Percentiles rank a stretch among this genome's conserved stretches.
These are phyloP conservation scores for Phallus indusiatus DNA, from an alignment of 768 basidiomycete species.

Conservation along the genomic window DNA sequence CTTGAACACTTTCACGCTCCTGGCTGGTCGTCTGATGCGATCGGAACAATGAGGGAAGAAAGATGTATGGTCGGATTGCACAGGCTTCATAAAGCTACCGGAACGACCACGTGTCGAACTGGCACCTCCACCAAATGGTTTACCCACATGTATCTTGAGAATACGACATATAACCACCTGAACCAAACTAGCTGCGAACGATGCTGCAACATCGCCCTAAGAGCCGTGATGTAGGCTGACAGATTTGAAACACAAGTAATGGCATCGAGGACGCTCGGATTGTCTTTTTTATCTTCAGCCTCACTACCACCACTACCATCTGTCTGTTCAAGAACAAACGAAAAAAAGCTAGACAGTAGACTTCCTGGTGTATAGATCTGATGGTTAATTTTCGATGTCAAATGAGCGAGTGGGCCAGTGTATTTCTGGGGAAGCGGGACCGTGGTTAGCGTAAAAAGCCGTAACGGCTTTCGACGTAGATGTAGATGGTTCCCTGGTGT, in stretches of 20 bases:
- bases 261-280: too few relatives aligned
- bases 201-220: slow-evolving; percentile 66
- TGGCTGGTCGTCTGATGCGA: too few relatives aligned
- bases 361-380: slow-evolving; percentile 4
- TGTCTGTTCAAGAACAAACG: too few relatives aligned
- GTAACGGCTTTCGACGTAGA: slow-evolving; percentile 16
- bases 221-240: slow-evolving; percentile 42
- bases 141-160: slow-evolving; percentile 89
- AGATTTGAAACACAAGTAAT: too few relatives aligned
- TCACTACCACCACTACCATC: too few relatives aligned
- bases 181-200: slow-evolving; percentile 80
- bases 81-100: too few relatives aligned
- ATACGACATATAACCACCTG: slow-evolving; percentile 71
- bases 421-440: slow-evolving; percentile 49
- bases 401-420: too few relatives aligned
- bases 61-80: too few relatives aligned
- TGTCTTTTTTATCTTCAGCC: too few relatives aligned
- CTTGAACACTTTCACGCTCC: too few relatives aligned
- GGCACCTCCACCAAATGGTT: slow-evolving; percentile 65
- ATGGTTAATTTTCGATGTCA: slow-evolving; percentile 36
- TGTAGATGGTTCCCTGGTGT: slow-evolving; percentile 15
- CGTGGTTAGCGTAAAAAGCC: slow-evolving; percentile 53
- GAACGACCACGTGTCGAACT: too few relatives aligned
- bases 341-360: background rate
- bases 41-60: too few relatives aligned